Percentiles rank a stretch among this genome's conserved stretches.
phyloP scores from a whole-genome alignment of 1,284 basidiomycete species.

The Athelia sp. region DNA sequence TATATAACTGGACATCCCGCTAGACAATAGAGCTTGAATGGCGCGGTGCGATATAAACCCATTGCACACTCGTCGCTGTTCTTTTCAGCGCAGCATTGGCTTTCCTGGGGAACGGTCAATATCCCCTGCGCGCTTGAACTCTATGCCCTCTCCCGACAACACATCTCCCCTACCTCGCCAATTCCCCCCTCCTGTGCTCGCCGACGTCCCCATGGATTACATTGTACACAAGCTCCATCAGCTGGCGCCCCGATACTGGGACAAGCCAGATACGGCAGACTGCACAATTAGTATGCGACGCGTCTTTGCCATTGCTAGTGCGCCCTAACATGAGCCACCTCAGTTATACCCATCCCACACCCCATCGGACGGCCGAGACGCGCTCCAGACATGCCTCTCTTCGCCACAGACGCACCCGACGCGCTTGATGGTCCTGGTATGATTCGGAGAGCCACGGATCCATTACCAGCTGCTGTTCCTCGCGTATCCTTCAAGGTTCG shows the following conservation, averaged over 20 bases:
- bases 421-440: slow-evolving; percentile 26
- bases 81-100: slow-evolving; percentile 30
- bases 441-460: slow-evolving; percentile 48
- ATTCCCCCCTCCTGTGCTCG: slow-evolving; percentile 59
- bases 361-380: slow-evolving; percentile 24
- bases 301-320: neutral
- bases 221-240: slow-evolving; percentile 62
- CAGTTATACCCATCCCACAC: slow-evolving; percentile 50
- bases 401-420: slow-evolving; percentile 22
- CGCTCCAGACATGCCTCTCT: slow-evolving; percentile 13
- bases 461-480: slow-evolving; percentile 42
- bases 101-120: slow-evolving; percentile 33
- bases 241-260: slow-evolving; percentile 65
- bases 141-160: slow-evolving; percentile 20
- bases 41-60: neutral
- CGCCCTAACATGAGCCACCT: neutral
- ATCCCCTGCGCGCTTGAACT: slow-evolving; percentile 16
- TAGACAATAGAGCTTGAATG: slow-evolving; percentile 2
- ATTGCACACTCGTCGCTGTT: slow-evolving; percentile 16
- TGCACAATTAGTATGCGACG: slow-evolving; percentile 61
- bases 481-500: slow-evolving; percentile 60
- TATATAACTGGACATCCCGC: neutral
- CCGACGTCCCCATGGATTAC: slow-evolving; percentile 62
- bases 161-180: slow-evolving; percentile 36
- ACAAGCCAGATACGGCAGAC: slow-evolving; percentile 65